Base-by-base conservation (phyloP, 1,284 basidiomycete genomes). In the Neonothopanus nambi region DNA sequence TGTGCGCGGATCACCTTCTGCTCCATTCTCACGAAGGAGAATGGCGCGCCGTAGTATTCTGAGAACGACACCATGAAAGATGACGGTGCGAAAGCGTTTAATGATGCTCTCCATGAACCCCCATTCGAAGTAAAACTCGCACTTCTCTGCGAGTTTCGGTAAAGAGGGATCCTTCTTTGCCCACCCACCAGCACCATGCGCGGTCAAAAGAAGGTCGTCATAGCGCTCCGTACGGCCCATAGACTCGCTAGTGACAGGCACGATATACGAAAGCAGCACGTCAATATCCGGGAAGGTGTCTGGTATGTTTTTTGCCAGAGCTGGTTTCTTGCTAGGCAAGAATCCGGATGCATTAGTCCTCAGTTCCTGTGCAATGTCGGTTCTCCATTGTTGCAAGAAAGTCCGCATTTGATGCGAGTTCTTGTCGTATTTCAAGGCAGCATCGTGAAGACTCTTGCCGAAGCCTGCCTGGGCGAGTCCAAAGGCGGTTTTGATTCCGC, bases 111-210 rank as follows among this genome's bases (percentile, higher is more conserved):
- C 87, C 58, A 78, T 83, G 41, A 90, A 85, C 0, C 92, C 93
- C 93, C 93, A 95, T 64, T 95, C 93, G 60, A 95, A 95, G 64
- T 87, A 90, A 46, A 84, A 76, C 67, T 95, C 93, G 70, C 92
- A 95, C 1, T 86, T 74, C 4, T 73, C 78, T 0, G 92, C 91
- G 17, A 94, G 78, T 52, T 80, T 82, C 20, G 82, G 83, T 0
- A 94, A 70, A 63, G 89, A 81, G 0, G 87, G 86, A 56, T 91
- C 87, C 56, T 80, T 79, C 39, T 69, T 70, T 82, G 84, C 85
- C 55, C 55, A 57, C 24, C 55, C 8, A 70, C 73, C 11, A 80
- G 62, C 43, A 58, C 63, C 15, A 18, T 47, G 37, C 28, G 37
- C 53, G 60, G 9, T 59, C 52, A 52, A 61, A 63, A 11, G 33